Evolutionary conservation across 805 yeast genomes (phyloP), one percentile per base, ranked within the genome.

Genomic region (Sugiyamaella valdiviana): DNA sequence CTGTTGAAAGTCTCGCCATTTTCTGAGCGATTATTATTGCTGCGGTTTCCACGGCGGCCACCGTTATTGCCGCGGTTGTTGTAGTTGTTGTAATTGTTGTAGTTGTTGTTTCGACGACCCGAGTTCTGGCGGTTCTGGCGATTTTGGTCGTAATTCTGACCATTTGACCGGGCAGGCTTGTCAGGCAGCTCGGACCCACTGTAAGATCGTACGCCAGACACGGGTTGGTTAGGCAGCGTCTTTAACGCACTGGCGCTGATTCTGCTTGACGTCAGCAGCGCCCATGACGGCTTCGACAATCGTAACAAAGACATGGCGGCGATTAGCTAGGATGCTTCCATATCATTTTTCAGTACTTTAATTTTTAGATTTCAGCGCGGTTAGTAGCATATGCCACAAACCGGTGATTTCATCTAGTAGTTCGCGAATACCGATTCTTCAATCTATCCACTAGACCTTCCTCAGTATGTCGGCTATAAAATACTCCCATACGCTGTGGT

Each of bases 401-500:
- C n/a, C n/a, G n/a, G n/a, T n/a, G n/a, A n/a, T n/a, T n/a, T n/a
- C n/a, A n/a, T n/a, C n/a, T n/a, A n/a, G n/a, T n/a, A n/a, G n/a
- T n/a, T n/a, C n/a, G n/a, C n/a, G n/a, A n/a, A n/a, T n/a, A n/a
- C 10, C 14, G 9, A 26, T n/a, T 26, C 14, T 12, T 6, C 9
- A 3, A 12, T 26, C 10, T 2, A 10, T 26, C n/a, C 32, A 26
- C 32, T 26, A 6, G 9, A n/a, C 14, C 32, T n/a, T n/a, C n/a
- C 32, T 10, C 9, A 26, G 2, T 2, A 26, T 52, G 36, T 50
- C 52, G 39, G 55, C 66, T 37, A 61, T 63, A 46, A 62, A 65
- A 50, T 71, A 65, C 55, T 88, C 96, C 1, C 95, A 88, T 65
- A 86, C 97, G 1, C 74, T 93, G 51, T 91, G 98, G 99, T 90